phyloP scores from a whole-genome alignment of 1,139 yeast genomes.

The Hansenula sp. region DNA sequence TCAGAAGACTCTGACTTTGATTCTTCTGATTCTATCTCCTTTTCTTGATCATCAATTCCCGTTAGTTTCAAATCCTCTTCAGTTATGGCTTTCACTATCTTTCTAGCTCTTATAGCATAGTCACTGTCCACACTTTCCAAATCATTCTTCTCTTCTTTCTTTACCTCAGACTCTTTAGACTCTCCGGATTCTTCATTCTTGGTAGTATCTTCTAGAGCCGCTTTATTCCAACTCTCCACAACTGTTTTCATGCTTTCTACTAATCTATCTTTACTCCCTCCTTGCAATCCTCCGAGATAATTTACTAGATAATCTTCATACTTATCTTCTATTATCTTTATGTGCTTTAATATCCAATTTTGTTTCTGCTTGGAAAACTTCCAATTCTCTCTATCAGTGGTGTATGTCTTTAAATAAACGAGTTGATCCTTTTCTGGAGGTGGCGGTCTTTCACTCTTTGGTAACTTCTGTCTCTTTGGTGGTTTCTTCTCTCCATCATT shows the following conservation, averaged over 20 bases:
- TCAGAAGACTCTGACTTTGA: no score
- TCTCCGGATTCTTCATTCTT: constrained; percentile 7
- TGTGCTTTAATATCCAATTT: constrained; percentile 81
- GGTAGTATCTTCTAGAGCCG: constrained; percentile 18
- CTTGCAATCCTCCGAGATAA: constrained; percentile 70
- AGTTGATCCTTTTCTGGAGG: constrained; percentile 84
- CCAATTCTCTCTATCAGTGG: constrained; percentile 63
- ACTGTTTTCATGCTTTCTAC: constrained; percentile 45
- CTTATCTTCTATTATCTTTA: constrained; percentile 48
- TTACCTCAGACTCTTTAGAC: constrained; percentile 4
- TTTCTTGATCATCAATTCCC: constrained; percentile 29
- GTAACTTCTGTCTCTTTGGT: constrained; percentile 71
- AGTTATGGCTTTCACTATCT: constrained; percentile 31
- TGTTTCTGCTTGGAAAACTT: constrained; percentile 93
- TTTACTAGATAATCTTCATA: constrained; percentile 51
- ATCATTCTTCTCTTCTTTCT: not conserved
- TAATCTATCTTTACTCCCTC: constrained; percentile 63
- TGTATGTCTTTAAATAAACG: constrained; percentile 64
- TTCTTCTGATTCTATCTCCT: not conserved
- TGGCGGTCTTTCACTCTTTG: constrained; percentile 67
- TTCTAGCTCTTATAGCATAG: constrained; percentile 43
- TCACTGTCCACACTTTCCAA: constrained; percentile 22
- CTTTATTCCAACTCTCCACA: constrained; percentile 53
- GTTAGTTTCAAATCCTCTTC: constrained; percentile 34
- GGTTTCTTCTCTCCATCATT: constrained; percentile 39